Percentiles rank a stretch among this genome's conserved stretches.
Conservation (phyloP, 2,329 filamentous ascomycete species). For the Fusarium sp. region DNA sequence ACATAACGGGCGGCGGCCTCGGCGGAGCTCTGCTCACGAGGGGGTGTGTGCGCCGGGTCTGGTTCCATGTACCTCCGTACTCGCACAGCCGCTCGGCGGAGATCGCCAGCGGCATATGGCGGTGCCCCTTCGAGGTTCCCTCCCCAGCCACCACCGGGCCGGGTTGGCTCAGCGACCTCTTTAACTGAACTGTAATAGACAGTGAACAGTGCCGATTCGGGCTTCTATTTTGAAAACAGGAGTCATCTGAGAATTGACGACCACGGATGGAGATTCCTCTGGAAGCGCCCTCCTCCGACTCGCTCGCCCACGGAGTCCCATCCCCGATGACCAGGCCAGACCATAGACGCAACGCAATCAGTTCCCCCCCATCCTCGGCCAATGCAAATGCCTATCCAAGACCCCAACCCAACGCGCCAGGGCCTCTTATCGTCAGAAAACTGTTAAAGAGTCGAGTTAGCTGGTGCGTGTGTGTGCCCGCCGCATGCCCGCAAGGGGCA, state of each 20-base stretch:
- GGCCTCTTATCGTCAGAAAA: slow-evolving; percentile 27
- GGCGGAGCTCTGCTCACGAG: slow-evolving; percentile 35
- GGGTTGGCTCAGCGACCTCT: slow-evolving; percentile 38
- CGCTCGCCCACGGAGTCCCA: slow-evolving; percentile 22
- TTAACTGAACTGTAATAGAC: background rate
- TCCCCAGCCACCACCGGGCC: slow-evolving; percentile 41
- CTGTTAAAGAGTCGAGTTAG: slow-evolving; percentile 20
- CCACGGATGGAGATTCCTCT: slow-evolving; percentile 14
- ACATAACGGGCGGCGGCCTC: slow-evolving; percentile 41
- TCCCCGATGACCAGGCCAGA: background rate
- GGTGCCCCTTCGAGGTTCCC: slow-evolving; percentile 16
- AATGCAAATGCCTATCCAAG: background rate
- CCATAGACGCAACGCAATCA: background rate
- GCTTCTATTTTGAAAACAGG: slow-evolving; percentile 4
- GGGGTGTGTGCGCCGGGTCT: slow-evolving; percentile 20
- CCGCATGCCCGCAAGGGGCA: slow-evolving; percentile 28
- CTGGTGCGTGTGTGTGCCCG: slow-evolving; percentile 22
- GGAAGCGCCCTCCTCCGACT: slow-evolving; percentile 11
- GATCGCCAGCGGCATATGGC: slow-evolving; percentile 40
- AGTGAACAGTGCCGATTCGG: slow-evolving; percentile 22
- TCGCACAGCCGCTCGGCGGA: slow-evolving; percentile 38
- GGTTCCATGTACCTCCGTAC: slow-evolving; percentile 1
- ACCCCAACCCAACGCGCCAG: background rate
- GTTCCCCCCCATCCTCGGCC: background rate
- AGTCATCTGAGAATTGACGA: slow-evolving; percentile 2